Evolutionary conservation across 2,329 filamentous ascomycete species (phyloP), one percentile per base, ranked within the genome.

Genomic region (Xylariales sp.): DNA sequence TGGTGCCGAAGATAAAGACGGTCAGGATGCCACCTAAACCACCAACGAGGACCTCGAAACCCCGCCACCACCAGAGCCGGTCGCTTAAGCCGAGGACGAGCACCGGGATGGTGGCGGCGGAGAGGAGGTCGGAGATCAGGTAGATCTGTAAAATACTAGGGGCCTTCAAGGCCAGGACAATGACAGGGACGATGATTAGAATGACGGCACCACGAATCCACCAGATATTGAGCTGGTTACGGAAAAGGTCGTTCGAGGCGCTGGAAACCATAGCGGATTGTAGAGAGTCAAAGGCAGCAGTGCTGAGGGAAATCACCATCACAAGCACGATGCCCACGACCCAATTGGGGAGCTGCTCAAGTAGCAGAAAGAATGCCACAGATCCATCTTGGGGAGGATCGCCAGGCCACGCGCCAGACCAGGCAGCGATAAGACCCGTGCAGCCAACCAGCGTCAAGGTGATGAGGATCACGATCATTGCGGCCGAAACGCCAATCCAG

Each of bases 181-280:
- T 76, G 38, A 82, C 77, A 2, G 87, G 87, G 47, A 89, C 66
- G 56, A 89, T 89, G 60, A 90, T 54, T 12, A 86, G 57, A 1
- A 91, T 77, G 19, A 93, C 86, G 29, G 71, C 71, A 14, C 57
- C 71, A 34, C 87, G 82, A 51, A 91, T 84, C 60, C 71, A 76
- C 78, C 85, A 86, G 49, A 90, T 77, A 54, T 81, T 82, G 42
- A 93, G 77, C 45, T 76, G 78, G 71, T 93, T 93, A 53, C 86
- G 81, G 74, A 91, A 91, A 11, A 93, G 64, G 58, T 93, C 87
- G 66, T 91, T 91, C 50, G 84, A 88, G 11, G 82, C 84, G 0
- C 84, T 86, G n/a, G 84, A 88, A 6, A 91, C 83, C 82, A 93
- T 89, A 51, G 87, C 84, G 2, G 82, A 85, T 63, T 91, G 88